Base-by-base conservation (phyloP, 2,329 filamentous ascomycete species). In the Botrytis paeoniae region DNA sequence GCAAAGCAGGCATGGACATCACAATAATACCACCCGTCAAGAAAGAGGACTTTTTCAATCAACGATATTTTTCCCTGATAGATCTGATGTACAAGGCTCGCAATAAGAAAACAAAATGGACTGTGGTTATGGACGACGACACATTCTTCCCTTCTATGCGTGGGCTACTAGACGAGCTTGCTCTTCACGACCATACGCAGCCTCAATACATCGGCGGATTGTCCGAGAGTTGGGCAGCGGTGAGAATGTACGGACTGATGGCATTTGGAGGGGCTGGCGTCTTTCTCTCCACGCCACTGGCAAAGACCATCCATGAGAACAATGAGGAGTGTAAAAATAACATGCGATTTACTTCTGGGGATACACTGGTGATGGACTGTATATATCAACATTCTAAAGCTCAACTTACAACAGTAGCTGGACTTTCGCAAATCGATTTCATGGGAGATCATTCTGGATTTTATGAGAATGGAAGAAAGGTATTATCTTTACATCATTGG, bases 61-160 rank as follows among this genome's bases (percentile, higher is more conserved):
- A 83, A 51, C 81, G 84, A n/a, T 85, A 85, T 73, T 85, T 85
- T 74, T 83, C 83, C 7, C 77, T 85, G 35, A 79, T 85, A 14
- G 79, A 81, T 43, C 79, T 84, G 7, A 80, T 86, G 78, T 82
- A 83, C 65, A 75, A 79, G 59, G 80, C 84, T 61, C 77, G 81
- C 68, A 79, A 82, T 37, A 77, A 81, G 1, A 78, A 80, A 48
- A 85, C 84, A 1, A 71, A 78, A 72, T 80, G 79, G 79, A 73
- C 78, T 37, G 73, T 76, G 25, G 61, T 74, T 29, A 80, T 81
- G 41, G 80, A 81, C 70, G 80, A 81, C 60, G 80, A 81, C 75
- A 81, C 80, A 22, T 80, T 81, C 75, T 81, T 81, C 43, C 80
- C 80, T 7, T 79, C 77, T 25, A 74, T 80, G 71, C 71, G 75